Evolutionary conservation across 164 flowering plant genomes (phyloP).

Genomic region (Protea cynaroides): DNA sequence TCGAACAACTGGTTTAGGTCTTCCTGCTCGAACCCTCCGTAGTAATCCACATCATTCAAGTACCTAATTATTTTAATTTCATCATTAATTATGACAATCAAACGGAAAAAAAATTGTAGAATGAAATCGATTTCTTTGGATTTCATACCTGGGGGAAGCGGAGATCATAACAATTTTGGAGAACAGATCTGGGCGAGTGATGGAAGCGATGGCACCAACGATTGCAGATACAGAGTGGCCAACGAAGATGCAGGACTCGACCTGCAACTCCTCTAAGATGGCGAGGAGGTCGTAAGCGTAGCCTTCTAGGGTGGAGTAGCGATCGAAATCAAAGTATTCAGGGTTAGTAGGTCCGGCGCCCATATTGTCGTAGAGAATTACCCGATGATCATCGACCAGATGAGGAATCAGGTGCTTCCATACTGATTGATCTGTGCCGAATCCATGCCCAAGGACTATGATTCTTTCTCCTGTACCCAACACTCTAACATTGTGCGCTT

Average conservation of each 20-base stretch:
- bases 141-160: slow-evolving; percentile 68
- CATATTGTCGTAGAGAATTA: slow-evolving; percentile 52
- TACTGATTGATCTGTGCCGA: slow-evolving; percentile 56
- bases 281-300: slow-evolving; percentile 50
- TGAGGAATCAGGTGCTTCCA: slow-evolving; percentile 58
- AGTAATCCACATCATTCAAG: slow-evolving; percentile 42
- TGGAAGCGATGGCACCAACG: slow-evolving; percentile 72
- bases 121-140: too few species aligned
- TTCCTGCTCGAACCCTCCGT: slow-evolving; percentile 48
- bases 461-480: slow-evolving; percentile 28
- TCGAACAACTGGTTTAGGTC: slow-evolving; percentile 42
- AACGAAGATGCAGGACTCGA: slow-evolving; percentile 63
- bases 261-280: slow-evolving; percentile 50
- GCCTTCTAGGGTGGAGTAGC: slow-evolving; percentile 50
- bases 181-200: slow-evolving; percentile 84
- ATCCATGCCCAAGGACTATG: slow-evolving; percentile 46
- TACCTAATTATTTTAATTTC: slow-evolving; percentile 19
- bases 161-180: slow-evolving; percentile 63
- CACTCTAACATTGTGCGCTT: slow-evolving; percentile 45
- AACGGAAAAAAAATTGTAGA: not conserved
- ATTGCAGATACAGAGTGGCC: slow-evolving; percentile 88
- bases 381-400: slow-evolving; percentile 25
- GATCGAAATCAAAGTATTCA: slow-evolving; percentile 57
- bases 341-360: slow-evolving; percentile 63
- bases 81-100: not conserved